Evolutionary conservation across 78 protist genomes (phyloP).

Genomic region (Dictyostelium discoideum): DNA sequence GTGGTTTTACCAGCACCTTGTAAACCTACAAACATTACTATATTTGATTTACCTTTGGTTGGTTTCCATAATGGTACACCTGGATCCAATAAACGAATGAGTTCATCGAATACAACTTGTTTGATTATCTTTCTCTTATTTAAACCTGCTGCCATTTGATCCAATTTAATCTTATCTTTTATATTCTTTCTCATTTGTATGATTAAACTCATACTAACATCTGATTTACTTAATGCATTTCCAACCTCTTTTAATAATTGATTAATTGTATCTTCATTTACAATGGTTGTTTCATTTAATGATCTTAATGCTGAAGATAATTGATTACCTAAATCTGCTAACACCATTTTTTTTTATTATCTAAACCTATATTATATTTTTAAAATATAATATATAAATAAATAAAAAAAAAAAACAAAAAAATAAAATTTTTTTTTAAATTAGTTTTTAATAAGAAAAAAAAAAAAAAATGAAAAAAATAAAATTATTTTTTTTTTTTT

Average conservation of each 20-base stretch:
- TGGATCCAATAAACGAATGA: slow-evolving; percentile 94
- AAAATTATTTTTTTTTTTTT: too few relatives aligned
- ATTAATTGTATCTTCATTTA: slow-evolving; percentile 90
- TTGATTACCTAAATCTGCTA: slow-evolving; percentile 92
- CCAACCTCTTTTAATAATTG: slow-evolving; percentile 90
- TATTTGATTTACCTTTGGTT: slow-evolving; percentile 91
- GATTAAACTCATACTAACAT: slow-evolving; percentile 92
- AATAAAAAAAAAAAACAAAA: neutral
- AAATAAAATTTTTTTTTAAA: too few relatives aligned
- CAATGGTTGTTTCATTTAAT: slow-evolving; percentile 77
- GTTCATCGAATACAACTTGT: slow-evolving; percentile 91
- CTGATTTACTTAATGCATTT: slow-evolving; percentile 92
- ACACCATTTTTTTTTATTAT: slow-evolving; percentile 87
- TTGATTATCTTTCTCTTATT: slow-evolving; percentile 90
- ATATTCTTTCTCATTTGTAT: slow-evolving; percentile 87
- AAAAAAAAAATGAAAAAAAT: too few relatives aligned
- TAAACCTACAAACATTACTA: slow-evolving; percentile 99
- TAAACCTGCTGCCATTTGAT: slow-evolving; percentile 90
- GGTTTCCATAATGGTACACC: slow-evolving; percentile 92
- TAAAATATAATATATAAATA: neutral
- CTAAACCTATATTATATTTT: neutral
- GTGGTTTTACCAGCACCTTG: slow-evolving; percentile 92
- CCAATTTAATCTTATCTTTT: slow-evolving; percentile 76
- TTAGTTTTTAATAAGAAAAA: too few relatives aligned
- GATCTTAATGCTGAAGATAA: slow-evolving; percentile 89